phyloP scores from a whole-genome alignment of 202 grass and related monocot species.

The Schoenoplectus tabernaemontani region DNA sequence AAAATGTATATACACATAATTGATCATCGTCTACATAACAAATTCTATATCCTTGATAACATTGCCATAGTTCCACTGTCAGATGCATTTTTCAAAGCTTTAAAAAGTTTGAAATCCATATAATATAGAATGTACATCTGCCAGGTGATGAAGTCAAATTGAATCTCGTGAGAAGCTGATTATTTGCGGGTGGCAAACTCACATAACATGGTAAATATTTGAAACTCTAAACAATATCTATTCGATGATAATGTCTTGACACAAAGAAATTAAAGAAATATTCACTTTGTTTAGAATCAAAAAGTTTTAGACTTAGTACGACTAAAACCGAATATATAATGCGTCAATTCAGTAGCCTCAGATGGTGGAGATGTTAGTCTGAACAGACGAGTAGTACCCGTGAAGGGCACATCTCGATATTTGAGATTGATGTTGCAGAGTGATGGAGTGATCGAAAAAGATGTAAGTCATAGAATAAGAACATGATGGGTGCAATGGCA shows the following conservation, averaged over 20 bases:
- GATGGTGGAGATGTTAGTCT: too few species aligned
- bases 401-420: too few species aligned
- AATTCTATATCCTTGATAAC: not conserved
- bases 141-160: not conserved
- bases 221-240: not conserved
- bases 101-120: not conserved
- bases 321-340: too few species aligned
- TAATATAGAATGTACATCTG: not conserved
- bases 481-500: too few species aligned
- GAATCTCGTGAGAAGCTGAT: not conserved
- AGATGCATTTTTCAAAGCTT: not conserved
- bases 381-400: too few species aligned
- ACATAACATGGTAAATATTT: not conserved
- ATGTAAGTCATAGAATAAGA: too few species aligned
- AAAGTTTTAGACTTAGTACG: too few species aligned
- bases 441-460: too few species aligned
- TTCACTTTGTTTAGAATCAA: not conserved
- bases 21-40: not conserved
- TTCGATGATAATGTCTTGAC: not conserved
- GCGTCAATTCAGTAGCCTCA: too few species aligned
- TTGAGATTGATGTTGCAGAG: too few species aligned
- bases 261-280: not conserved
- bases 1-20: conserved; percentile 19
- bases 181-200: not conserved
- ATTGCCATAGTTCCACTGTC: not conserved